Evolutionary conservation across 495 filamentous ascomycete genomes (phyloP).

Genomic region (Durotheca rogersii): DNA sequence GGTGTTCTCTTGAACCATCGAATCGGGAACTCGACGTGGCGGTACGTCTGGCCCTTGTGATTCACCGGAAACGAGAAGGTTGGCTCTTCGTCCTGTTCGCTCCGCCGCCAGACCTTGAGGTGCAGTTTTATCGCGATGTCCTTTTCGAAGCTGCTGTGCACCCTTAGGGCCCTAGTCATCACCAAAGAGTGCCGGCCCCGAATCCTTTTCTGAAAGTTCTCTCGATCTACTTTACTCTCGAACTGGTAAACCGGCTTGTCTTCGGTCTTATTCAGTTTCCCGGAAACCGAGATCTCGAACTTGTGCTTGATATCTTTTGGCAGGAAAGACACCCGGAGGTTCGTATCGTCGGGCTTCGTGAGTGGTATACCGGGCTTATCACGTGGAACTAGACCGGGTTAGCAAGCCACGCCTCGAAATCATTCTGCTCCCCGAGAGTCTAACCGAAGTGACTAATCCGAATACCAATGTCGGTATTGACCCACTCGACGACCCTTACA

Average conservation of each 20-base stretch:
- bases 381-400: conserved; percentile 11
- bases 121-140: conserved; percentile 19
- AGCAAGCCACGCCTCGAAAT: background rate
- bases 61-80: conserved; percentile 28
- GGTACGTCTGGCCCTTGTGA: background rate
- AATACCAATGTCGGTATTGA: background rate
- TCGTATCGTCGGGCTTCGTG: conserved; percentile 22
- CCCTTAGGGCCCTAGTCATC: conserved; percentile 14
- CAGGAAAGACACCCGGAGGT: conserved; percentile 11
- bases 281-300: conserved; percentile 13
- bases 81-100: conserved; percentile 13
- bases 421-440: background rate
- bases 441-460: conserved; percentile 15
- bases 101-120: conserved; percentile 25
- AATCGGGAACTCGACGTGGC: conserved; percentile 24
- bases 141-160: conserved; percentile 12
- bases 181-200: conserved; percentile 12
- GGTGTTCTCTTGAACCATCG: conserved; percentile 28
- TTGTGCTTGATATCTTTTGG: conserved; percentile 14
- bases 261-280: background rate
- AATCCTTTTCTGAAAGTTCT: conserved; percentile 17
- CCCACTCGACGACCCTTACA: conserved; percentile 13
- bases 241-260: conserved; percentile 20
- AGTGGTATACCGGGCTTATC: conserved; percentile 13
- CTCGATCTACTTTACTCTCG: conserved; percentile 14